Percentiles rank a stretch among this genome's conserved stretches.
These are phyloP conservation scores for Solanum peruvianum DNA, from an alignment of 257 asterid genomes.

Conservation along the genomic window DNA sequence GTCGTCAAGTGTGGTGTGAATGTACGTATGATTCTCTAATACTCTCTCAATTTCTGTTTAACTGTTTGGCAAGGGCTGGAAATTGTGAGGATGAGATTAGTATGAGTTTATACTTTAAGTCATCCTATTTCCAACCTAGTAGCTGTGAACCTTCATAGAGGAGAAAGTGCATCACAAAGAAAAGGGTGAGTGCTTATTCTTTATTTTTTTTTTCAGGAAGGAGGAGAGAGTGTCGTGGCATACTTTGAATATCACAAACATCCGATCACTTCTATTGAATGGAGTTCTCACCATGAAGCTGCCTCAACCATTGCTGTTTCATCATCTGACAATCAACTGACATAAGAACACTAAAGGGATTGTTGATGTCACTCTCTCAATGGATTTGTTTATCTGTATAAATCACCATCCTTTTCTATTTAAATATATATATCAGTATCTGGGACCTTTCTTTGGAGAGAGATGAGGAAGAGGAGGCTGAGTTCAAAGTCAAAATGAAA, in stretches of 20 bases:
- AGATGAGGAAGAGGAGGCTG: constrained; percentile 90
- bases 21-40: constrained; percentile 15
- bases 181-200: neutral
- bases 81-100: neutral
- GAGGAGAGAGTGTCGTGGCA: constrained; percentile 51
- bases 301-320: constrained; percentile 69
- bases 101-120: neutral
- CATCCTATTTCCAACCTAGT: no score
- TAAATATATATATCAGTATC: constrained; percentile 26
- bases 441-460: constrained; percentile 29
- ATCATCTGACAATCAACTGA: constrained; percentile 75
- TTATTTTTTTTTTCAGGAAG: constrained; percentile 33
- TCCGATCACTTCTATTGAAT: constrained; percentile 89
- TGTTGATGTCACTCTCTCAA: neutral
- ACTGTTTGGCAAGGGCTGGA: neutral
- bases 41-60: neutral
- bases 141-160: neutral
- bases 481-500: constrained; percentile 56
- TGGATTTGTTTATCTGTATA: neutral
- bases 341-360: constrained; percentile 27
- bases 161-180: neutral
- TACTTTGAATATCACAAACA: constrained; percentile 80
- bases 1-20: constrained; percentile 28
- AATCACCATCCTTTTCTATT: neutral
- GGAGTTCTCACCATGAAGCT: constrained; percentile 83